Percentiles rank a stretch among this genome's conserved stretches.
phyloP scores from a whole-genome alignment of 2,329 filamentous ascomycete genomes.

The Rutstroemia sp. region DNA sequence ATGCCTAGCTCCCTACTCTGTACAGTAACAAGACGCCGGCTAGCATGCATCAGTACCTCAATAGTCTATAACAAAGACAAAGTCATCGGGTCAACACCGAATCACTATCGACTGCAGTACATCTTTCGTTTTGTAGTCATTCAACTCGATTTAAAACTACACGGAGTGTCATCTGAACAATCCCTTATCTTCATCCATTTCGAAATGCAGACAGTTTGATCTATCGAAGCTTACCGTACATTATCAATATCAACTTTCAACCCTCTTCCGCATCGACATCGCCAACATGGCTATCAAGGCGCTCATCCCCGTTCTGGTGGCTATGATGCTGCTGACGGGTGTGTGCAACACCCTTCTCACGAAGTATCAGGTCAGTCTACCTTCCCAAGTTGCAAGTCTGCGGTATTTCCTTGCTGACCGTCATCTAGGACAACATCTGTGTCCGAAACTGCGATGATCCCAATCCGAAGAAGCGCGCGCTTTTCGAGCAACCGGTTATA shows the following conservation, averaged over 20 bases:
- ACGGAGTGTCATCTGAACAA: too few species aligned
- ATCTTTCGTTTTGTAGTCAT: background rate
- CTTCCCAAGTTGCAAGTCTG: background rate
- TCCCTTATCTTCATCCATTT: too few species aligned
- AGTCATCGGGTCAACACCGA: background rate
- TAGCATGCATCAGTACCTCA: background rate
- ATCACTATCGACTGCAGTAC: background rate
- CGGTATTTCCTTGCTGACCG: slow-evolving; percentile 11
- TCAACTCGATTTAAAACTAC: background rate
- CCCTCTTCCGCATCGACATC: background rate
- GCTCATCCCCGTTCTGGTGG: slow-evolving; percentile 76
- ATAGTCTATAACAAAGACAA: background rate
- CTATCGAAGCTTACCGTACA: background rate
- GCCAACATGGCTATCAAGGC: slow-evolving; percentile 7
- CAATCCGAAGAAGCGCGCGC: slow-evolving; percentile 55
- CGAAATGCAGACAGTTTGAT: too few species aligned
- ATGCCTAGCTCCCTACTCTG: too few species aligned
- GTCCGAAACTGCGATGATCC: slow-evolving; percentile 76
- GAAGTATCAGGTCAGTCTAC: slow-evolving; percentile 73
- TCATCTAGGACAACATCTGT: slow-evolving; percentile 82
- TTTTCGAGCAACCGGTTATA: slow-evolving; percentile 91
- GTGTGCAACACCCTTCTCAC: slow-evolving; percentile 96
- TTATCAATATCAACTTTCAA: background rate
- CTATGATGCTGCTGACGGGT: slow-evolving; percentile 93
- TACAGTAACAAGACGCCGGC: too few species aligned